Evolutionary conservation across 1,284 basidiomycete species (phyloP).

Genomic region (Cutaneotrichosporon dermatis): DNA sequence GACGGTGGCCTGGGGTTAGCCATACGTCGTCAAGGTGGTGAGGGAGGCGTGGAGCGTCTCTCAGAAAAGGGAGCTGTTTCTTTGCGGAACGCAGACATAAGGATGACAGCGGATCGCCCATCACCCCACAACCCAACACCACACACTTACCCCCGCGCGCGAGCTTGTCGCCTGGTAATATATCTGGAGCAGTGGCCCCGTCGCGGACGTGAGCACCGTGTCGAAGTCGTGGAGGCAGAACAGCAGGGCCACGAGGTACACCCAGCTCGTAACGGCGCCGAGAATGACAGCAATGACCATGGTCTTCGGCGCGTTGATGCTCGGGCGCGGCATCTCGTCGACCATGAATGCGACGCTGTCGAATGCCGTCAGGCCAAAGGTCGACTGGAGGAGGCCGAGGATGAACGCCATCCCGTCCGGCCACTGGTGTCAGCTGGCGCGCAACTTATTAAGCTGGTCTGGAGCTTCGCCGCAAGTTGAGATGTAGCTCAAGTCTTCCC

Average conservation of each 20-base stretch:
- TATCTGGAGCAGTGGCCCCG: conserved; percentile 5
- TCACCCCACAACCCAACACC: too few relatives aligned
- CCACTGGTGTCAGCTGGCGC: conserved; percentile 3
- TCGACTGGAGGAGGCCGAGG: conserved; percentile 41
- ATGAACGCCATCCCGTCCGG: conserved; percentile 38
- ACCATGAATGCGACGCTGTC: conserved; percentile 41
- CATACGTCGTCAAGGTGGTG: too few relatives aligned
- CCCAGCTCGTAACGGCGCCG: conserved; percentile 25
- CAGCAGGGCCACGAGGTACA: conserved; percentile 39
- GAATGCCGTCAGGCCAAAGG: conserved; percentile 9
- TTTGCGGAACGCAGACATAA: too few relatives aligned
- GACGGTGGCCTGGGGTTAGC: conserved; percentile 13
- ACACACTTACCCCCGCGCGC: not conserved
- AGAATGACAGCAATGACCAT: conserved; percentile 36
- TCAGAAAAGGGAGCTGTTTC: too few relatives aligned
- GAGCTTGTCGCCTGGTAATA: conserved; percentile 27
- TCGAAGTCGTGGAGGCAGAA: conserved; percentile 9
- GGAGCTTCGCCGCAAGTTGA: too few relatives aligned
- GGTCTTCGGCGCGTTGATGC: conserved; percentile 29
- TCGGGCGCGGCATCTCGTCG: conserved; percentile 36
- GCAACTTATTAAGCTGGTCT: too few relatives aligned
- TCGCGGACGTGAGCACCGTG: not conserved
- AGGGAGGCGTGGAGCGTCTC: too few relatives aligned
- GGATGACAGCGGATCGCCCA: too few relatives aligned
- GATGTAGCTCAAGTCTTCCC: too few relatives aligned